phyloP scores from a whole-genome alignment of 768 basidiomycete species.

The Lactarius tabidus region DNA sequence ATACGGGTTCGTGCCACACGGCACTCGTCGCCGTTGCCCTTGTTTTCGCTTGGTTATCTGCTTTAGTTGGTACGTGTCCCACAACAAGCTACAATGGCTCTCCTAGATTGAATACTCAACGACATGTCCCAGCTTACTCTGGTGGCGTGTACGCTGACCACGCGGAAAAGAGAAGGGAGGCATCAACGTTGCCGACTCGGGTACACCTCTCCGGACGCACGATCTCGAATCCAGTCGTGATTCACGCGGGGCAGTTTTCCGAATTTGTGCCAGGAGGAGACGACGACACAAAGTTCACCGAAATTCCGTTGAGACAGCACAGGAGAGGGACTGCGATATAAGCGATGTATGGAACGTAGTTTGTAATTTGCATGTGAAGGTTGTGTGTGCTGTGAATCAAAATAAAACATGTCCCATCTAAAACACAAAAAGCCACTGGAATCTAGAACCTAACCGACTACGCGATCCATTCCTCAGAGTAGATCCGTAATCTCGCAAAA shows the following conservation, averaged over 20 bases:
- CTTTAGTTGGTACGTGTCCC: slow-evolving; percentile 1
- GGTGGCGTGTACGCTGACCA: slow-evolving; percentile 5
- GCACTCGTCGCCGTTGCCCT: slow-evolving; percentile 4
- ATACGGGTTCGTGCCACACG: background rate
- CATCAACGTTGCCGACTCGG: slow-evolving; percentile 9
- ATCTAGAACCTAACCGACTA: background rate
- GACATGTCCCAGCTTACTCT: background rate
- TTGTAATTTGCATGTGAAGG: background rate
- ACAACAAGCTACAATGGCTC: background rate
- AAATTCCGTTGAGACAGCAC: background rate
- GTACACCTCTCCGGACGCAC: background rate
- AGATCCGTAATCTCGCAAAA: background rate
- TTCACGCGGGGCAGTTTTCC: slow-evolving; percentile 8
- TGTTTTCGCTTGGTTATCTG: slow-evolving; percentile 9
- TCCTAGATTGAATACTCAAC: background rate
- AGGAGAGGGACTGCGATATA: background rate
- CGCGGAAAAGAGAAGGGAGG: background rate
- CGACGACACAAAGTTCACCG: background rate
- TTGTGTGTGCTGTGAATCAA: slow-evolving; percentile 1
- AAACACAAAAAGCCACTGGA: background rate
- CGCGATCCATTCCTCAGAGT: background rate
- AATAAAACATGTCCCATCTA: background rate
- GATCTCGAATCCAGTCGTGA: slow-evolving; percentile 8
- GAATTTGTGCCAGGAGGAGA: background rate
- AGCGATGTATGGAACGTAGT: background rate